Evolutionary conservation across 1,139 yeast genomes (phyloP), one percentile per base, ranked within the genome.

Genomic region (Sporopachydermia cereana): DNA sequence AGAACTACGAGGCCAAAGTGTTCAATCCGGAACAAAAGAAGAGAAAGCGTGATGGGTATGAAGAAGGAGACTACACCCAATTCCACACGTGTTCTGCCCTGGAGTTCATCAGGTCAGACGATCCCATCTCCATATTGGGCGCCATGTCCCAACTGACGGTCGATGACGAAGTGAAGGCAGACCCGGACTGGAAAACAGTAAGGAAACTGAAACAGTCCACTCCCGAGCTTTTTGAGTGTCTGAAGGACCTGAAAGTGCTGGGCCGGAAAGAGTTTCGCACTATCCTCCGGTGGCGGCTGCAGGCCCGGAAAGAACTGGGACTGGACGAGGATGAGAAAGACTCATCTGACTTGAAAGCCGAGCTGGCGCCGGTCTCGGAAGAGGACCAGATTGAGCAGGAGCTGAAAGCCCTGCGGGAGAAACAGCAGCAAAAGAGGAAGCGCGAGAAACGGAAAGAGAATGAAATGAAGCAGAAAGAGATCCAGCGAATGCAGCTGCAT

Each of bases 21-120:
- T 91, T 80, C 67, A 88, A 91, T 58, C 98, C 98, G 0, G 97
- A 89, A 57, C 79, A 82, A 64, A 86, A 85, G 63, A 77, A 74
- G 49, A 80, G 97, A 66, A 84, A 80, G 62, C 84, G 99, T 76
- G 84, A 83, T 54, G 99, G 99, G 74, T 91, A 91, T 66, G 97
- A 85, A 50, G 98, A 91, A 59, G 96, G 94, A 45, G 95, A 91
- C 57, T 78, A 84, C 57, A 68, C 80, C 25, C 77, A 81, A 54
- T 84, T 77, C 60, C 91, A 88, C 55, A 77, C 79, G 17, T 71
- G 76, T 68, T 74, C 86, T 20, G 70, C 88, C 3, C 63, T 86
- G 62, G 96, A 91, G 14, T 89, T 91, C 65, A 76, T 93, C 45
- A 74, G 69, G 50, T 73, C 77, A 47, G 91, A 82, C 41, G 95